phyloP scores from a whole-genome alignment of 345 rosid species.

The Sisymbrium irio region DNA sequence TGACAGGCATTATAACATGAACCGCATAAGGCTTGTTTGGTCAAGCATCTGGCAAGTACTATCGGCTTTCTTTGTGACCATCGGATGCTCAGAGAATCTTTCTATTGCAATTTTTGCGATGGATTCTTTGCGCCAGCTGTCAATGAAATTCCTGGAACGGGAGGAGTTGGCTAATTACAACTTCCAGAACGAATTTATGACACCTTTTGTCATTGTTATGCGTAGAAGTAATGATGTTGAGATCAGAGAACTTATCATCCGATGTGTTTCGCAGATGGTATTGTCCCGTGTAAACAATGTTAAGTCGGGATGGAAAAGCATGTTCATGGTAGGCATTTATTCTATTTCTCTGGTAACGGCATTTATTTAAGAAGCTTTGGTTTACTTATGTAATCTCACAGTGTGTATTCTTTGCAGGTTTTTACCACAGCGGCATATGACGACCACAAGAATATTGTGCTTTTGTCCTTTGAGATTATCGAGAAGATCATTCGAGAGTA shows the following conservation, averaged over 20 bases:
- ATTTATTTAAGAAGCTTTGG: conserved; percentile 1
- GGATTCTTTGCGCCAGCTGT: conserved; percentile 95
- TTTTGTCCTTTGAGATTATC: conserved; percentile 90
- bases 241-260: conserved; percentile 93
- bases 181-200: conserved; percentile 98
- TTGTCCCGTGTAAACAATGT: conserved; percentile 93
- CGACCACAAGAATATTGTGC: conserved; percentile 94
- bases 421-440: conserved; percentile 99
- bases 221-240: conserved; percentile 98
- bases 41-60: conserved; percentile 98
- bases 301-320: conserved; percentile 99
- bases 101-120: conserved; percentile 97
- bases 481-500: conserved; percentile 96
- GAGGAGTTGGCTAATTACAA: conserved; percentile 98
- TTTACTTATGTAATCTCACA: not conserved
- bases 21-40: conserved; percentile 98
- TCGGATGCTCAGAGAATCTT: conserved; percentile 96
- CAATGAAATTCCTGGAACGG: conserved; percentile 93
- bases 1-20: conserved; percentile 98
- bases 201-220: conserved; percentile 98
- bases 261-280: conserved; percentile 99
- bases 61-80: conserved; percentile 90
- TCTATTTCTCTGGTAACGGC: not conserved
- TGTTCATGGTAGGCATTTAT: conserved; percentile 82
- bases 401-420: conserved; percentile 52